These are phyloP conservation scores for Paspalum notatum DNA, from an alignment of 176 grass and related monocot species.

Conservation along the genomic window DNA sequence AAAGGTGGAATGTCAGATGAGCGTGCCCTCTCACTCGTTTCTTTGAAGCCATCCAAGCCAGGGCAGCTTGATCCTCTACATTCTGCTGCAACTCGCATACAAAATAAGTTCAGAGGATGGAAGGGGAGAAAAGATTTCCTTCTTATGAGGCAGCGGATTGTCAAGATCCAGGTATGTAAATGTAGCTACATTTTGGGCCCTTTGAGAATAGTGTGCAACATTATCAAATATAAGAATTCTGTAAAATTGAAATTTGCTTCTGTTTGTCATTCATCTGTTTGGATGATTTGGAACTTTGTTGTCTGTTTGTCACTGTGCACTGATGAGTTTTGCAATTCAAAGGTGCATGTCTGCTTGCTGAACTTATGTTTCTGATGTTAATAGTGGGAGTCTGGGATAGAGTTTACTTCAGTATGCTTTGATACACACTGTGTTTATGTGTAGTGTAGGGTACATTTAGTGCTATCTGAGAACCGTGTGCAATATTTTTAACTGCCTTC, in stretches of 20 bases:
- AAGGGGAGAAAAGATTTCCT: slow-evolving; percentile 80
- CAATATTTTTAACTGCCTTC: background rate
- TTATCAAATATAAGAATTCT: background rate
- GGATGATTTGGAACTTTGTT: background rate
- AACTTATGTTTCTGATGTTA: slow-evolving; percentile 3
- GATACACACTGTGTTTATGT: background rate
- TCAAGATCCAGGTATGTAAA: slow-evolving; percentile 84
- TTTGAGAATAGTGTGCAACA: background rate
- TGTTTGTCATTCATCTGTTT: background rate
- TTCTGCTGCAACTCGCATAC: slow-evolving; percentile 72
- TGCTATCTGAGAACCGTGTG: background rate
- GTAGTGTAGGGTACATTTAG: background rate
- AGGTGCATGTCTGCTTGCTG: background rate
- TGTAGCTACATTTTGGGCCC: background rate
- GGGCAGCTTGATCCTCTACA: slow-evolving; percentile 60
- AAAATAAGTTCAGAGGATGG: slow-evolving; percentile 85
- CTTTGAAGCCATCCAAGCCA: slow-evolving; percentile 54
- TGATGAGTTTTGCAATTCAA: slow-evolving; percentile 28
- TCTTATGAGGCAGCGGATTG: slow-evolving; percentile 59
- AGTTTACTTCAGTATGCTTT: slow-evolving; percentile 22
- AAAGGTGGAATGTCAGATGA: slow-evolving; percentile 62
- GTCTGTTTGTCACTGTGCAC: slow-evolving; percentile 7
- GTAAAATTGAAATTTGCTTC: slow-evolving; percentile 20
- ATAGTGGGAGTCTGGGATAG: background rate
- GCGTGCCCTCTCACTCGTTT: slow-evolving; percentile 54